Evolutionary conservation across 1,139 yeast species (phyloP), one percentile per base, ranked within the genome.

Genomic region (Candida sp.): DNA sequence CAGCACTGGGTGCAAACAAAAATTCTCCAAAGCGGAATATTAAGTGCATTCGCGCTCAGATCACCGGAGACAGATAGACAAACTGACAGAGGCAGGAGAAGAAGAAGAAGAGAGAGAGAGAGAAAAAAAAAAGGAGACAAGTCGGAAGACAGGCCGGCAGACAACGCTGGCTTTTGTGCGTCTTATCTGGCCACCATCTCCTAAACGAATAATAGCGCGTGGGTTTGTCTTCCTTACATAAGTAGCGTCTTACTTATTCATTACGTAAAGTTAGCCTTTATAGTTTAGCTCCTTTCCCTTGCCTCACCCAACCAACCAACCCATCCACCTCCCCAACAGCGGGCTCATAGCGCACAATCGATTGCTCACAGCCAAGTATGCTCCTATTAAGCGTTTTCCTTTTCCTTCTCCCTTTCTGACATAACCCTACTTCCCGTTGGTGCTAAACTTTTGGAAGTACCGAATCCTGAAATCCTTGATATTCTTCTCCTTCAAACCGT

Each of bases 391-490:
- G n/a, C 41, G 17, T 37, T 37, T 25, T 23, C 28, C 12, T 37
- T 23, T 37, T 11, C 11, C 3, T 37, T 7, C 25, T 7, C 12
- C 7, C 2, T 33, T 33, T 33, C 17, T 34, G 22, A 8, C 23
- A 12, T 5, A 38, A 38, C 23, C 42, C 31, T 38, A 38, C 22
- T 41, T 63, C 55, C 76, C 70, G 41, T 63, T 64, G 52, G 68
- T 73, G 55, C 70, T 80, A 65, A 89, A 89, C 38, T 90, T 86
- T 47, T 79, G 77, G 66, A 92, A 91, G 64, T 93, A 93, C 59
- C 94, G 79, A 44, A 87, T 90, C 66, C 98, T 80, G 62, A 93
- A 93, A 58, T 86, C 84, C 65, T 79, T 76, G 33, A 73, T 73
- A 46, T 73, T 70, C 46, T 68, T 58, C 46, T 63, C 77, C 58